A percentile compares a stretch with the other conserved stretches of the same genome.
These are phyloP conservation scores for Phytophthora cajani DNA, from an alignment of 352 stramenopile species.

Conservation along the genomic window DNA sequence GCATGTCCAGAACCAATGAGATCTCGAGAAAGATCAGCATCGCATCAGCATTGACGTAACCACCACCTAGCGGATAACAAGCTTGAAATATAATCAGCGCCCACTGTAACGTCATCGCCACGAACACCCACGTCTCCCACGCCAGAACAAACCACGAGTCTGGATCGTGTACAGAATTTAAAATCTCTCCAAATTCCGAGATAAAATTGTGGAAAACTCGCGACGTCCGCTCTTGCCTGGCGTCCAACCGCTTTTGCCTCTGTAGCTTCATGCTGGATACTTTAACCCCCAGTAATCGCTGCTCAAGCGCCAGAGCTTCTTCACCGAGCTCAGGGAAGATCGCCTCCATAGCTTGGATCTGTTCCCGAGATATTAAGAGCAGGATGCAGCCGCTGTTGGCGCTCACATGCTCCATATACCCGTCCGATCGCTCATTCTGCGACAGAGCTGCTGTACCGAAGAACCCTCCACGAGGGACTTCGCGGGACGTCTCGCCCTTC, in stretches of 20 bases:
- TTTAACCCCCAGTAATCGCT: conserved; percentile 50
- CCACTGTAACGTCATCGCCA: conserved; percentile 63
- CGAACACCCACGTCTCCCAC: conserved; percentile 72
- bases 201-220: conserved; percentile 10
- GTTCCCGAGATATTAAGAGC: conserved; percentile 55
- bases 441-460: conserved; percentile 55
- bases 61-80: conserved; percentile 38
- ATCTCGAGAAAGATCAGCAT: conserved; percentile 51
- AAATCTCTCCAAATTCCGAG: background rate
- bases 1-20: conserved; percentile 59
- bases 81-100: conserved; percentile 51
- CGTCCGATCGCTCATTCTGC: conserved; percentile 49
- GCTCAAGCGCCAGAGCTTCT: conserved; percentile 53
- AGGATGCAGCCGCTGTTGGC: conserved; percentile 64
- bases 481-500: conserved; percentile 26
- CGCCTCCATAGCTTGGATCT: conserved; percentile 54
- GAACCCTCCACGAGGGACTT: conserved; percentile 48
- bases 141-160: conserved; percentile 53
- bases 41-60: conserved; percentile 16
- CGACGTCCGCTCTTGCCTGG: background rate
- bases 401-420: conserved; percentile 59
- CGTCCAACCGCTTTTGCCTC: background rate
- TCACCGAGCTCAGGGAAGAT: conserved; percentile 57
- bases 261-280: conserved; percentile 9
- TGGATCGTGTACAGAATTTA: conserved; percentile 39